Base-by-base conservation (phyloP, 192 early-diverging fungal genomes). In the Coemansia sp. region DNA sequence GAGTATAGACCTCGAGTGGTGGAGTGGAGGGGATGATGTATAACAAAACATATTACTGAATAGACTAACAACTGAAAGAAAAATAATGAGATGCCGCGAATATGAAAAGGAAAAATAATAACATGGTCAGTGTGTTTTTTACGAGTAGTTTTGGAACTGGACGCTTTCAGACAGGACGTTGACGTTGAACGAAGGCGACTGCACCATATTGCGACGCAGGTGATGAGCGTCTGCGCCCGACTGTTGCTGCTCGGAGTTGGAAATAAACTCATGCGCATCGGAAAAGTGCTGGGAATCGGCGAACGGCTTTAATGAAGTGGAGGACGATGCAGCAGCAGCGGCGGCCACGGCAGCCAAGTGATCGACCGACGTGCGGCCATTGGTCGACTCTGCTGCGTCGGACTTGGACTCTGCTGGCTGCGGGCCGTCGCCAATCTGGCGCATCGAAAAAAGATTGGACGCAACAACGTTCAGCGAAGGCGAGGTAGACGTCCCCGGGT, bases 391-490 rank as follows among this genome's bases (percentile, higher is more conserved):
- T 8, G 26, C 17, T 8, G 34, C 54, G 4, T 50, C 46, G 8
- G 43, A 1, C 9, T 44, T 44, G 14, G 46, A 27, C 24, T 50
- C 46, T 4, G 24, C 14, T 24, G 34, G 5, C 4, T 50, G 56
- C 0, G 56, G 17, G 35, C 62, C 39, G 12, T 29, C 15, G 33
- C 3, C 46, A 35, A 58, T 29, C 29, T 76, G 74, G 0, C 75
- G 41, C 38, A 78, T 37, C 22, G 75, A 72, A 48, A 74, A 80
- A 41, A 80, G 44, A 34, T 74, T 80, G 22, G 18, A 58, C 15
- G 76, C 76, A 1, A 80, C 76, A 9, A 69, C 72, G 42, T 80
- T 80, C 4, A 79, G 56, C 0, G 76, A 65, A 8, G 76, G 76
- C 24, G 76, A 74, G 0, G 54, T 53, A 5, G 64, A 15, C 18